phyloP scores from a whole-genome alignment of 768 basidiomycete genomes.

The Kwoniella europaea region DNA sequence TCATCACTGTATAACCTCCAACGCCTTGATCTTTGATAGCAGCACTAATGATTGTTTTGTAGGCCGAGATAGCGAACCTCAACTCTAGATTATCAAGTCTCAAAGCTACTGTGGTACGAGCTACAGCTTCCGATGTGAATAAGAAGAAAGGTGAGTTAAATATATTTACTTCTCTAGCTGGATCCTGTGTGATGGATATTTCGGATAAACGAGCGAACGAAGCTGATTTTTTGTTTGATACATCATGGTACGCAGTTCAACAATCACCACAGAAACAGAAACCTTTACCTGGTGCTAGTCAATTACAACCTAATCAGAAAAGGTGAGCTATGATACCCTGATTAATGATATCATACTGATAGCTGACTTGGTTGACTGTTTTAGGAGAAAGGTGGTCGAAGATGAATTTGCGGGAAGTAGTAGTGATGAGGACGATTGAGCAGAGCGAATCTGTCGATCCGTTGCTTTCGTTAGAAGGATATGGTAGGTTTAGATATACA shows the following conservation, averaged over 20 bases:
- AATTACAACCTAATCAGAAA: constrained; percentile 33
- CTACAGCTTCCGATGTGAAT: constrained; percentile 33
- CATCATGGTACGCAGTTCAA: constrained; percentile 1
- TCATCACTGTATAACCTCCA: too few species aligned
- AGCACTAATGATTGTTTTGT: constrained; percentile 2
- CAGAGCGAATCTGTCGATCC: too few species aligned
- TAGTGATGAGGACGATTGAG: constrained; percentile 32
- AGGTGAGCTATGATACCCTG: constrained; percentile 13
- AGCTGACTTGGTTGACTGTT: background rate
- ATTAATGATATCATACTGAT: background rate
- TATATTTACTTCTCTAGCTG: too few species aligned
- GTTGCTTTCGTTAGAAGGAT: too few species aligned
- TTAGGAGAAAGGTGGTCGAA: constrained; percentile 46
- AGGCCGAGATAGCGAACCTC: constrained; percentile 37
- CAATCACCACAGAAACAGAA: constrained; percentile 18
- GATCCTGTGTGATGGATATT: too few species aligned
- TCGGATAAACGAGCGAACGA: too few species aligned
- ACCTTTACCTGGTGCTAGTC: constrained; percentile 22
- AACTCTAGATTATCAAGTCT: constrained; percentile 29
- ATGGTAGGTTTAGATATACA: too few species aligned
- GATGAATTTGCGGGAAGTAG: constrained; percentile 49
- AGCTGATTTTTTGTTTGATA: background rate
- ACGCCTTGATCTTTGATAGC: too few species aligned
- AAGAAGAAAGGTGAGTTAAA: constrained; percentile 28
- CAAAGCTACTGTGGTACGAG: constrained; percentile 39